Evolutionary conservation across 1,284 basidiomycete genomes (phyloP).

Genomic region (Pterula multifida): DNA sequence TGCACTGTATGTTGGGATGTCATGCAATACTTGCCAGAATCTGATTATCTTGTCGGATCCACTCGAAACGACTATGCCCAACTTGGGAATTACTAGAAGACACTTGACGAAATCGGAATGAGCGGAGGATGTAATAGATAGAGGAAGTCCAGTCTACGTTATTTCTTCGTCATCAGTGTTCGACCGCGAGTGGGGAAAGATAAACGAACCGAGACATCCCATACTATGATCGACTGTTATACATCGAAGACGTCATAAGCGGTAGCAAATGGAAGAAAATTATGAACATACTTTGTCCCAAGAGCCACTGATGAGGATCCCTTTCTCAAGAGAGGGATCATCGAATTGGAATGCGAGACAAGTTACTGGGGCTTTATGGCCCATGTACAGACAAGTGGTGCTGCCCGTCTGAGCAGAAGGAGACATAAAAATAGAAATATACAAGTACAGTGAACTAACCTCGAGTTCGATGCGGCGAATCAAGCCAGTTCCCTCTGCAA

Average conservation of each 20-base stretch:
- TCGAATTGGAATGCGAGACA: conserved; percentile 53
- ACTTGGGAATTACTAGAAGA: conserved; percentile 54
- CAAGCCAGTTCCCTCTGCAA: conserved; percentile 75
- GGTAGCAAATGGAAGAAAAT: background rate
- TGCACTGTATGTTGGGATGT: conserved; percentile 1
- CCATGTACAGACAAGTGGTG: conserved; percentile 62
- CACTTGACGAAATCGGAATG: conserved; percentile 85
- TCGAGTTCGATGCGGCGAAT: conserved; percentile 64
- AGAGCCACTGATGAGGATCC: conserved; percentile 70
- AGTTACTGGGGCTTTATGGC: conserved; percentile 82
- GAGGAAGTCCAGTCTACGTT: background rate
- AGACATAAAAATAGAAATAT: conserved; percentile 6
- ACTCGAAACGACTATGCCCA: conserved; percentile 68
- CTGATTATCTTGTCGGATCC: conserved; percentile 86
- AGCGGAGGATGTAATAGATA: conserved; percentile 40
- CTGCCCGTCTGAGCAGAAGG: conserved; percentile 56
- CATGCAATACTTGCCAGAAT: conserved; percentile 72
- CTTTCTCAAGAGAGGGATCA: conserved; percentile 17
- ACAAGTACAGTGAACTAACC: conserved; percentile 26
- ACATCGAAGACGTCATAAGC: conserved; percentile 7
- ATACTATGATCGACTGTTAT: conserved; percentile 76
- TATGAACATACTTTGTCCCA: conserved; percentile 66
- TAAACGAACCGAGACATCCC: conserved; percentile 41
- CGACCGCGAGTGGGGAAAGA: conserved; percentile 3
- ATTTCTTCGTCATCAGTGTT: conserved; percentile 49